These are phyloP conservation scores for Aspergillus indologenus DNA, from an alignment of 495 filamentous ascomycete species.

Conservation along the genomic window DNA sequence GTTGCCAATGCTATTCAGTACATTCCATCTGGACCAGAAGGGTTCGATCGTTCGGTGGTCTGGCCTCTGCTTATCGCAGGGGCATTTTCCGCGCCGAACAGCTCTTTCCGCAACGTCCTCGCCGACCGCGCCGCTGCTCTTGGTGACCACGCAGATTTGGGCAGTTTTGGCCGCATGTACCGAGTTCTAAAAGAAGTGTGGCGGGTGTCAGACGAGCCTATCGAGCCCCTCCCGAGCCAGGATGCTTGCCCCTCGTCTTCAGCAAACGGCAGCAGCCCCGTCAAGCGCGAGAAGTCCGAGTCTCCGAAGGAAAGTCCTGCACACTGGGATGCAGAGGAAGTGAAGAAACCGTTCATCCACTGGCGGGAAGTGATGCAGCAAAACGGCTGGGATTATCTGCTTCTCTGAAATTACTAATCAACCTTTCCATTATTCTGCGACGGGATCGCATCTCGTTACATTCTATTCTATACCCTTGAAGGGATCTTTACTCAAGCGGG, in stretches of 20 bases:
- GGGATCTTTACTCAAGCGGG: constrained; percentile 20
- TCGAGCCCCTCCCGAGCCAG: constrained; percentile 13
- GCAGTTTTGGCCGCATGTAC: constrained; percentile 82
- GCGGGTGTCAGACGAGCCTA: constrained; percentile 62
- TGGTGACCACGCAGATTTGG: constrained; percentile 71
- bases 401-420: constrained; percentile 58
- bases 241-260: constrained; percentile 1
- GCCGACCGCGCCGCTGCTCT: constrained; percentile 65
- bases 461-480: constrained; percentile 18
- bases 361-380: constrained; percentile 94
- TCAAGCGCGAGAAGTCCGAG: constrained; percentile 22
- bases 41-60: constrained; percentile 85
- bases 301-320: constrained; percentile 16
- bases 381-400: constrained; percentile 87
- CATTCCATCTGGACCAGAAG: constrained; percentile 75
- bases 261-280: constrained; percentile 10
- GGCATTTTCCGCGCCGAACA: constrained; percentile 62
- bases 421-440: constrained; percentile 9
- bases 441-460: constrained; percentile 20
- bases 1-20: constrained; percentile 67
- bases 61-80: constrained; percentile 92
- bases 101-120: constrained; percentile 73
- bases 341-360: constrained; percentile 55
- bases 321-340: constrained; percentile 14
- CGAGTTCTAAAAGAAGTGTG: constrained; percentile 80